Percentiles rank a stretch among this genome's conserved stretches.
phyloP scores from a whole-genome alignment of 176 grass and related monocot species.

The Oryza meyeriana region DNA sequence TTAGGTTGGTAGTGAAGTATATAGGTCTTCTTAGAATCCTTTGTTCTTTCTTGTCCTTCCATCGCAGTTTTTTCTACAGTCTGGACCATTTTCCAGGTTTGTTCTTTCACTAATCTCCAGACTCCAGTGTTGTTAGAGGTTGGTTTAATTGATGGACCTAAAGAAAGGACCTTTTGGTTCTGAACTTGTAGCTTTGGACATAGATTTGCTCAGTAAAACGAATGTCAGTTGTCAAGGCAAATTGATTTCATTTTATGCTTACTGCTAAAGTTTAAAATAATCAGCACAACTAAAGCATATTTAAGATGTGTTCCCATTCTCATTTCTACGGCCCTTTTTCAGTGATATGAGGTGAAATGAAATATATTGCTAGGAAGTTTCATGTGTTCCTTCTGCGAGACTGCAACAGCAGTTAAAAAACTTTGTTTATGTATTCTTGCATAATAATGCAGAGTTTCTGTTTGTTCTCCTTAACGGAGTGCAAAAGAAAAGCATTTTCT shows the following conservation, averaged over 20 bases:
- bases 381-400: background rate
- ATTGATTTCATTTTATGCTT: slow-evolving; percentile 8
- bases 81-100: slow-evolving; percentile 8
- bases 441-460: background rate
- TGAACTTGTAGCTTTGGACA: background rate
- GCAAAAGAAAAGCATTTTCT: background rate
- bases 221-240: background rate
- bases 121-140: background rate
- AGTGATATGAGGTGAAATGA: background rate
- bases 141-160: background rate
- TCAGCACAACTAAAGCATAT: background rate
- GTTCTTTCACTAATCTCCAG: background rate
- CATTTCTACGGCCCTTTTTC: background rate
- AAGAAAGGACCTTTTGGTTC: slow-evolving; percentile 6
- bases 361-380: background rate
- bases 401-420: background rate
- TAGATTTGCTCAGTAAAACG: background rate
- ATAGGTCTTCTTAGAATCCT: background rate
- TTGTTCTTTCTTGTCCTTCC: background rate
- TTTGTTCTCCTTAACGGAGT: background rate
- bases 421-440: background rate
- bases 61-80: slow-evolving; percentile 14
- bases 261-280: background rate
- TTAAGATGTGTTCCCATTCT: background rate
- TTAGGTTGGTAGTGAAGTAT: background rate